Conservation (phyloP, 1,284 basidiomycete genomes). For the Boletus mariae region DNA sequence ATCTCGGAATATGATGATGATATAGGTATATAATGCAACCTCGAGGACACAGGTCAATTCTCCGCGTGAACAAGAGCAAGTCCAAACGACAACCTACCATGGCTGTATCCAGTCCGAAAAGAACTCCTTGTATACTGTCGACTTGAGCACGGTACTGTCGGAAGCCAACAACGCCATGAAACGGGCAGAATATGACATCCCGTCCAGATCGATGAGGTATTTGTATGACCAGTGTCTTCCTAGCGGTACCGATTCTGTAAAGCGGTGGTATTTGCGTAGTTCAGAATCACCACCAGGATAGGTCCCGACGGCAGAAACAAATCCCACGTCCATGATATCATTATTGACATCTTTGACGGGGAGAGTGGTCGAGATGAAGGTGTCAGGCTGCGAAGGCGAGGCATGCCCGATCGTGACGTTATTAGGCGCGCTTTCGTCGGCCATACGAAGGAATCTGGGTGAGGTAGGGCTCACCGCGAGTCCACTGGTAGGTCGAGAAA, state of each 20-base stretch:
- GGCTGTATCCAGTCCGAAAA: slow-evolving; percentile 82
- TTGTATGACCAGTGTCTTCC: slow-evolving; percentile 91
- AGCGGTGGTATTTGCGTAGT: slow-evolving; percentile 66
- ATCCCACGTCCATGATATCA: slow-evolving; percentile 86
- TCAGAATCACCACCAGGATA: slow-evolving; percentile 80
- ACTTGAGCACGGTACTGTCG: slow-evolving; percentile 86
- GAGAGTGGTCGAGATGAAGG: too few species aligned
- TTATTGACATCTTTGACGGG: slow-evolving; percentile 53
- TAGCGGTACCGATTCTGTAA: slow-evolving; percentile 74
- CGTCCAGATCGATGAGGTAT: slow-evolving; percentile 88
- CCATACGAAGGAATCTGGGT: not conserved
- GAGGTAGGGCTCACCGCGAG: too few species aligned
- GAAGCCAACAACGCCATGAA: slow-evolving; percentile 85
- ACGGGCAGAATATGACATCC: slow-evolving; percentile 88
- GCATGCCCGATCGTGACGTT: too few species aligned
- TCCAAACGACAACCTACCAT: slow-evolving; percentile 46
- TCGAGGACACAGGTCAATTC: slow-evolving; percentile 31
- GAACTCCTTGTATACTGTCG: slow-evolving; percentile 87
- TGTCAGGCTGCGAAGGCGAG: too few species aligned
- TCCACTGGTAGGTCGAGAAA: too few species aligned
- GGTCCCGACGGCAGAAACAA: slow-evolving; percentile 72
- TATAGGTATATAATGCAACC: slow-evolving; percentile 92
- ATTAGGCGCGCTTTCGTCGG: too few species aligned
- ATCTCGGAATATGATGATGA: slow-evolving; percentile 84
- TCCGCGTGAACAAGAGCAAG: not conserved